phyloP scores from a whole-genome alignment of 495 filamentous ascomycete species.

The Echria macrotheca region DNA sequence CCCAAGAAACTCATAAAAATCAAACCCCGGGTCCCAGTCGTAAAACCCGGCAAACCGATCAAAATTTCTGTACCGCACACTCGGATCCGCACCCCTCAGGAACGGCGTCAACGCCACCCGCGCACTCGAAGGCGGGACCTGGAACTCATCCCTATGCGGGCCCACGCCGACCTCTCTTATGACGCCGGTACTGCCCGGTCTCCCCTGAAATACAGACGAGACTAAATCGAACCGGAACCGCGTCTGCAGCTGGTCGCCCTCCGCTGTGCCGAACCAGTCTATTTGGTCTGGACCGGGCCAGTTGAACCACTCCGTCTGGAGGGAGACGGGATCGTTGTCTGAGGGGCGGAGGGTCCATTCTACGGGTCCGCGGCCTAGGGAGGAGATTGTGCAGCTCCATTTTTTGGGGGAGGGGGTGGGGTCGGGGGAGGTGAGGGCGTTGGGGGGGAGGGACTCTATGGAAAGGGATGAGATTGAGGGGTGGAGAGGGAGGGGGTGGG shows the following conservation, averaged over 20 bases:
- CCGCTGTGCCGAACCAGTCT: no score
- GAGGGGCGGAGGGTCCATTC: not conserved
- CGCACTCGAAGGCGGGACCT: no score
- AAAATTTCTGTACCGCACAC: not conserved
- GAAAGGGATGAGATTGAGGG: not conserved
- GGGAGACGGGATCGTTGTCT: not conserved
- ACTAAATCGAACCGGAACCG: not conserved
- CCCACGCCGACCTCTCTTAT: not conserved
- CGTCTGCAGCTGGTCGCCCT: not conserved
- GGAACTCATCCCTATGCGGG: no score
- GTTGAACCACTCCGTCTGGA: no score
- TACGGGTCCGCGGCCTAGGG: not conserved
- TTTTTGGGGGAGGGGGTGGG: not conserved
- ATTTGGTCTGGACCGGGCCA: no score
- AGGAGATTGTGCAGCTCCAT: not conserved
- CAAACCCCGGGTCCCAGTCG: not conserved
- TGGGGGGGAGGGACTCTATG: not conserved
- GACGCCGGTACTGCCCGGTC: not conserved
- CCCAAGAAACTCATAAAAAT: not conserved
- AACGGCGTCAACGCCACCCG: not conserved
- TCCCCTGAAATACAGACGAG: not conserved
- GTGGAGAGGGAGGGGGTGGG: not conserved
- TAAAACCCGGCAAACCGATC: not conserved
- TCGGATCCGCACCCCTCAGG: not conserved
- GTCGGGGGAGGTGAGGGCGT: not conserved